Conservation (phyloP, 352 stramenopile genomes). For the Pythium scleroteichum region DNA sequence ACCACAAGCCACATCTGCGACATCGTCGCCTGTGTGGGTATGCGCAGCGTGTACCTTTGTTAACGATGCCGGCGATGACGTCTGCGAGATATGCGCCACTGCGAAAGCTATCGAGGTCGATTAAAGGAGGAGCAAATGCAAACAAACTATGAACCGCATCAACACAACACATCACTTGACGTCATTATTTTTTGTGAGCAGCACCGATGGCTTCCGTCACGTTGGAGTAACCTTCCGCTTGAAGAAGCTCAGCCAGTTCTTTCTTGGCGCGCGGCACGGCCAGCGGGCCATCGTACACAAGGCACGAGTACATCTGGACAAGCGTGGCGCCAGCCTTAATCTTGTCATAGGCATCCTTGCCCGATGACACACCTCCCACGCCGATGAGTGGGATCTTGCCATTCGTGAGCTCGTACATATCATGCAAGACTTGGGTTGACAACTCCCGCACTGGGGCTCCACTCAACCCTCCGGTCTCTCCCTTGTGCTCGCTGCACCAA, state of each 20-base stretch:
- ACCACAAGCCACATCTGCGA: not conserved
- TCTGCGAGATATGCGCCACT: slow-evolving; percentile 74
- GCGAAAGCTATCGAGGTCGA: slow-evolving; percentile 43
- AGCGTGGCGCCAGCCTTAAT: slow-evolving; percentile 95
- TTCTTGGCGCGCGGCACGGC: slow-evolving; percentile 88
- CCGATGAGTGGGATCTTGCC: slow-evolving; percentile 95
- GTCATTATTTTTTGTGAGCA: slow-evolving; percentile 48
- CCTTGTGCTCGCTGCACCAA: slow-evolving; percentile 51
- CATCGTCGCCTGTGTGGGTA: slow-evolving; percentile 52
- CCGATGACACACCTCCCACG: slow-evolving; percentile 91
- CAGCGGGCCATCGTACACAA: slow-evolving; percentile 91
- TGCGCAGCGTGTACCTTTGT: slow-evolving; percentile 75
- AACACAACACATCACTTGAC: too few relatives aligned
- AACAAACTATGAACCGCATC: too few relatives aligned
- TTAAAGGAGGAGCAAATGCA: slow-evolving; percentile 11
- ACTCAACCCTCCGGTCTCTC: slow-evolving; percentile 94
- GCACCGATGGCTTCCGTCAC: slow-evolving; percentile 88
- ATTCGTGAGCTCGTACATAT: slow-evolving; percentile 95
- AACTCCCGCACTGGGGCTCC: slow-evolving; percentile 92
- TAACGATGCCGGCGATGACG: slow-evolving; percentile 55
- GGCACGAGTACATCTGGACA: slow-evolving; percentile 94
- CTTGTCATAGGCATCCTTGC: slow-evolving; percentile 97
- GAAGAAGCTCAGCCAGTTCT: slow-evolving; percentile 82
- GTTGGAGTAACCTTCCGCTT: slow-evolving; percentile 77
- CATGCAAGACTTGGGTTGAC: slow-evolving; percentile 92